Percentiles rank a stretch among this genome's conserved stretches.
Evolutionary conservation across 768 basidiomycete species (phyloP).

Genomic region (Pleurotus eryngii): DNA sequence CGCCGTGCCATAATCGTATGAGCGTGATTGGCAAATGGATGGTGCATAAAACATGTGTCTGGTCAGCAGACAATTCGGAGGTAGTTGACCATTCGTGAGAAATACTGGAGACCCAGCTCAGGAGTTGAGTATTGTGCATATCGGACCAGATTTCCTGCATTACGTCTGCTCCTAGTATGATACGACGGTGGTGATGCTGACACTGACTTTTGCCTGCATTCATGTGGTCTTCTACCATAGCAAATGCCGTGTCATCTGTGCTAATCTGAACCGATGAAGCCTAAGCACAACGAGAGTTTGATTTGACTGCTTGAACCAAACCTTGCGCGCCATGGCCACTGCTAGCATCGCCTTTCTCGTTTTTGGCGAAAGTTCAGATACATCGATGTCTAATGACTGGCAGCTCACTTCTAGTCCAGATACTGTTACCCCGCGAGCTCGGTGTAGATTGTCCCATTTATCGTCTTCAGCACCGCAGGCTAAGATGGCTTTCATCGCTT

Average conservation of each 20-base stretch:
- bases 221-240: conserved; percentile 1
- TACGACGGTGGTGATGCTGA: neutral
- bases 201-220: neutral
- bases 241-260: neutral
- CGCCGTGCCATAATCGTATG: conserved; percentile 20
- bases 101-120: conserved; percentile 25
- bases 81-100: conserved; percentile 27
- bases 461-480: no score
- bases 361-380: neutral
- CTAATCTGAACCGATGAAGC: neutral
- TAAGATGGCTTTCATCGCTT: no score
- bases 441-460: no score
- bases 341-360: neutral
- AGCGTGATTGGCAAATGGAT: conserved; percentile 25
- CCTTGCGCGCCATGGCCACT: neutral
- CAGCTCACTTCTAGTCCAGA: no score
- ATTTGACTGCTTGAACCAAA: neutral
- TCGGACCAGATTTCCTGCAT: conserved; percentile 25
- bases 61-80: conserved; percentile 21
- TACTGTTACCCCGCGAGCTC: no score
- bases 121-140: conserved; percentile 24
- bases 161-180: conserved; percentile 25
- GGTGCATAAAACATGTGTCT: conserved; percentile 23
- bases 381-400: no score
- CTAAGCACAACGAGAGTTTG: neutral